These are phyloP conservation scores for Terfezia claveryi DNA, from an alignment of 495 filamentous ascomycete genomes.

Conservation along the genomic window DNA sequence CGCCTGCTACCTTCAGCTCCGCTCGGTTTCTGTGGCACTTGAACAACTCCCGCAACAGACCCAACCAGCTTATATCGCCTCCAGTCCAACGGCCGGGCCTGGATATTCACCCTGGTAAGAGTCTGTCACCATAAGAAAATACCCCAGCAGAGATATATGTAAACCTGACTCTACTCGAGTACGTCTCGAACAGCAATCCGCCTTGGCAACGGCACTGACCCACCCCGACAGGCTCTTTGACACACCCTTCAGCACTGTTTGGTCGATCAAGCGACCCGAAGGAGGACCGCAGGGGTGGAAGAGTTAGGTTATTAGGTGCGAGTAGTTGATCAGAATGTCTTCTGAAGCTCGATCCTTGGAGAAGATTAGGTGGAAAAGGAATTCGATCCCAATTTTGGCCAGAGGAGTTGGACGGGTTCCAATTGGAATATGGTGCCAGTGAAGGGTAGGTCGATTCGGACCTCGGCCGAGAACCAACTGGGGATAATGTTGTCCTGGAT, in stretches of 20 bases:
- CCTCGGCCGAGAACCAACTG: slow-evolving; percentile 17
- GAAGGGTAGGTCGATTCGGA: slow-evolving; percentile 16
- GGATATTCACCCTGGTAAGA: no score
- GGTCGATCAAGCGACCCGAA: background rate
- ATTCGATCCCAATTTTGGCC: no score
- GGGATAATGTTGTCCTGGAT: slow-evolving; percentile 1
- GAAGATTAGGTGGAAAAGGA: no score
- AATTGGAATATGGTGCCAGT: slow-evolving; percentile 13
- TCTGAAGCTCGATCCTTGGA: background rate
- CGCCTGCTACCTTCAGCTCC: no score
- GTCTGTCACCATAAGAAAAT: no score
- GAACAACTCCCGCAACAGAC: no score
- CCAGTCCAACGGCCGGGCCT: no score
- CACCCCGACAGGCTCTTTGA: no score
- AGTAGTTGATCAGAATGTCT: background rate
- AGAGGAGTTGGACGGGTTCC: background rate
- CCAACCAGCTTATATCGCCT: no score
- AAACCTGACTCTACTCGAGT: background rate
- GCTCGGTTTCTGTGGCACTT: no score
- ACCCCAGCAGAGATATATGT: background rate
- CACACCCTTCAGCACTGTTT: no score
- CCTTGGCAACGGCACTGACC: background rate
- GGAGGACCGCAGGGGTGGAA: background rate
- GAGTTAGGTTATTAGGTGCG: background rate
- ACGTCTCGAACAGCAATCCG: background rate